Percentiles rank a stretch among this genome's conserved stretches.
Conservation (phyloP, 179 eudicot species). For the Nepenthes alata region DNA sequence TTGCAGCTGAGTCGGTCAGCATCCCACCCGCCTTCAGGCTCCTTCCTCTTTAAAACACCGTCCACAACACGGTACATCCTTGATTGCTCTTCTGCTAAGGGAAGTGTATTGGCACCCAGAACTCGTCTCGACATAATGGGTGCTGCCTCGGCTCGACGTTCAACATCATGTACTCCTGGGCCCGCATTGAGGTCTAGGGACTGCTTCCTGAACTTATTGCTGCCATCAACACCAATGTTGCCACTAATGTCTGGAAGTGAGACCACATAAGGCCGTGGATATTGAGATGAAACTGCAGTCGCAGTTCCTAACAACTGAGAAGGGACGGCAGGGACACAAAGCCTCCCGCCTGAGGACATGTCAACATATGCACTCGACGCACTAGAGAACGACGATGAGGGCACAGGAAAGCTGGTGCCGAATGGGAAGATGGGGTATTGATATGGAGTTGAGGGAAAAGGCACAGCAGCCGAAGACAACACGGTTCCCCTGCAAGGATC, state of each 20-base stretch:
- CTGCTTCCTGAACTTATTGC: slow-evolving; percentile 36
- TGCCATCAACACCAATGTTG: slow-evolving; percentile 19
- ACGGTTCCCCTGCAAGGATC: slow-evolving; percentile 60
- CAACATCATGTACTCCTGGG: slow-evolving; percentile 31
- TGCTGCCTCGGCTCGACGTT: slow-evolving; percentile 29
- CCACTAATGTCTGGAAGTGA: slow-evolving; percentile 25
- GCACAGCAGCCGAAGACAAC: slow-evolving; percentile 57
- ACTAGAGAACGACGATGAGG: slow-evolving; percentile 26
- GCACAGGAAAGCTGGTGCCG: slow-evolving; percentile 32
- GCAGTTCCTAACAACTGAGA: slow-evolving; percentile 38
- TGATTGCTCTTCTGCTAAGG: slow-evolving; percentile 29
- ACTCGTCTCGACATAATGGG: slow-evolving; percentile 30
- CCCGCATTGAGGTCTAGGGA: slow-evolving; percentile 61
- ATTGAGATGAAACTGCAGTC: slow-evolving; percentile 32
- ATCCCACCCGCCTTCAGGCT: slow-evolving; percentile 39
- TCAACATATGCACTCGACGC: slow-evolving; percentile 32
- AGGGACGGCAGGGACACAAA: slow-evolving; percentile 24
- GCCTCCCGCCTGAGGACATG: slow-evolving; percentile 25
- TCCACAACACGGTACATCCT: slow-evolving; percentile 22
- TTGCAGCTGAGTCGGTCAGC: slow-evolving; percentile 3
- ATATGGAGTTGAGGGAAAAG: slow-evolving; percentile 27
- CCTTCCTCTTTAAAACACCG: slow-evolving; percentile 42
- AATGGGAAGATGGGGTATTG: slow-evolving; percentile 50
- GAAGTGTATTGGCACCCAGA: slow-evolving; percentile 25
- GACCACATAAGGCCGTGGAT: slow-evolving; percentile 33